A percentile compares a stretch with the other conserved stretches of the same genome.
phyloP scores from a whole-genome alignment of 2,329 filamentous ascomycete species.

The Simplicillium aogashimaense region DNA sequence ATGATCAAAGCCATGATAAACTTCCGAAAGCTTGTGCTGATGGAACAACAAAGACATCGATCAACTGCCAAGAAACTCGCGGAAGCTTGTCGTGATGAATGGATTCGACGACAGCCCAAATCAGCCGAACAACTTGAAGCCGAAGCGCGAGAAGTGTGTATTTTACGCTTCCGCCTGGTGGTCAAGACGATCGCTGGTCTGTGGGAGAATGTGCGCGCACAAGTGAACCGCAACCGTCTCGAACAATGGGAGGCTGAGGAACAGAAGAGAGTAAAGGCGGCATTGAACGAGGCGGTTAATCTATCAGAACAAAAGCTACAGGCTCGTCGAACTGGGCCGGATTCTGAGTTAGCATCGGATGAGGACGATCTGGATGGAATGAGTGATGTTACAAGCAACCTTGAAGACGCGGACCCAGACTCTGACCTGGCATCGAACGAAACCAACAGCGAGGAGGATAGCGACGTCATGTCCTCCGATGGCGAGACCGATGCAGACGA shows the following conservation, averaged over 20 bases:
- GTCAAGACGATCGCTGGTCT: constrained; percentile 45
- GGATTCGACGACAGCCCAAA: constrained; percentile 64
- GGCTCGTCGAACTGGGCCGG: constrained; percentile 43
- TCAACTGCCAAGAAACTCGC: constrained; percentile 71
- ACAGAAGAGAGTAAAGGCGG: constrained; percentile 54
- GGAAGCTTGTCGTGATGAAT: constrained; percentile 66
- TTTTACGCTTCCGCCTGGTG: constrained; percentile 62
- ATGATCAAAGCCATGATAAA: constrained; percentile 69
- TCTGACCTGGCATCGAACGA: constrained; percentile 23
- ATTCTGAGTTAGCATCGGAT: constrained; percentile 39
- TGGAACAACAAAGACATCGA: constrained; percentile 70
- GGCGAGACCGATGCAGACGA: constrained; percentile 44
- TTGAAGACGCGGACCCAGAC: constrained; percentile 23
- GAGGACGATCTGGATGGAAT: constrained; percentile 35
- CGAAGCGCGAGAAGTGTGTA: constrained; percentile 61
- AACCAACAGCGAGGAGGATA: constrained; percentile 25
- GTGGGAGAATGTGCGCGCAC: constrained; percentile 54
- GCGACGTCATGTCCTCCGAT: constrained; percentile 45
- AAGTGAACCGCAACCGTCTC: constrained; percentile 50
- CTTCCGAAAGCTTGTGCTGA: constrained; percentile 69
- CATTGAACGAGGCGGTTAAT: constrained; percentile 63
- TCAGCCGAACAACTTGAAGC: constrained; percentile 71
- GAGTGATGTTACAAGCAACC: constrained; percentile 34
- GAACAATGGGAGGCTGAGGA: constrained; percentile 57
- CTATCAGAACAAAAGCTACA: constrained; percentile 60